Evolutionary conservation across 169 alveolate species (phyloP), one percentile per base, ranked within the genome.

Genomic region (Neospora caninum): DNA sequence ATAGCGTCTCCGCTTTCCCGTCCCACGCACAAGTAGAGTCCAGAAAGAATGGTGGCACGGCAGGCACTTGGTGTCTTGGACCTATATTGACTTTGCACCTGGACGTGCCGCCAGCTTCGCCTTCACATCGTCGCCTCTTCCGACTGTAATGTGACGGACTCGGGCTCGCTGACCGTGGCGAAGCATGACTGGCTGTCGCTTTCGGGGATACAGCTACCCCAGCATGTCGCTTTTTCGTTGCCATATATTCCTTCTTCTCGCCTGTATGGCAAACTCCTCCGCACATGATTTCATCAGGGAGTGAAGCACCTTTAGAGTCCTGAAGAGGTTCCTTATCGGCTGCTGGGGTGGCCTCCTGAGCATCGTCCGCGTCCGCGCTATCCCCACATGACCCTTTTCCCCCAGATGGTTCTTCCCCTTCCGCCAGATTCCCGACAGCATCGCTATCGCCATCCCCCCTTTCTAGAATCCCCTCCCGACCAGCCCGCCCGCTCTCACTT

Each of bases 31-130:
- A 38, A 0, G 78, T 34, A 22, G 87, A 39, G 69, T 97, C 97
- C 92, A 97, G 94, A 64, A 97, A 97, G 95, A 97, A 97, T 29
- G 96, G 96, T 27, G 98, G 98, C n/a, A 97, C 87, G 84, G 92
- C 97, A 29, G 98, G 98, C 42, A 97, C 98, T 86, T 97, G 98
- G 88, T 97, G 97, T 38, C 88, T 95, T 38, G 92, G 95, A 34
- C 98, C 98, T 27, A 97, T 96, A 86, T 97, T 96, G 91, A 97
- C 97, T 36, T 89, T 89, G 45, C 93, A 89, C 0, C 89, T 42
- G 39, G 89, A 10, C 41, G 89, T 36, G 38, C 49, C 38, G 31
- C 70, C 54, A 1, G 54, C 29, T 22, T 45, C 89, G 36, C 89
- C 38, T 0, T 82, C 89, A 10, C 89, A 25, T 43, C 89, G 89